A percentile compares a stretch with the other conserved stretches of the same genome.
Evolutionary conservation across 2,329 filamentous ascomycete genomes (phyloP).

Genomic region (Emergomyces africanus): DNA sequence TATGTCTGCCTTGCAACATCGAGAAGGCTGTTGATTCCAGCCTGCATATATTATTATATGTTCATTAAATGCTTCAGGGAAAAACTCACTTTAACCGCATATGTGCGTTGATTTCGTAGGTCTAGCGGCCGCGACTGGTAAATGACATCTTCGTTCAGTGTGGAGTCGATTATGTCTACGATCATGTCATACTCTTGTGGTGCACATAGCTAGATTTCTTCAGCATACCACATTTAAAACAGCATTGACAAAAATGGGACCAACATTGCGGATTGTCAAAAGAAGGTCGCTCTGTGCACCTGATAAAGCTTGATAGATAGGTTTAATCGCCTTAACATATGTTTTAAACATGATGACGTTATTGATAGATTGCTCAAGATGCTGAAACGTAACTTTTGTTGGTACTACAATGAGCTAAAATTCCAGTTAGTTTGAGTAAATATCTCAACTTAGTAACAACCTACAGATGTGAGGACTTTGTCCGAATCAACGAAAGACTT

Average conservation of each 20-base stretch:
- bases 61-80: neutral
- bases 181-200: slow-evolving; percentile 50
- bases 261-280: slow-evolving; percentile 49
- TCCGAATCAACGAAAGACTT: slow-evolving; percentile 69
- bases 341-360: slow-evolving; percentile 77
- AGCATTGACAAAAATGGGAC: neutral
- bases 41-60: slow-evolving; percentile 31
- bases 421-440: slow-evolving; percentile 8
- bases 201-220: slow-evolving; percentile 43
- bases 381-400: slow-evolving; percentile 49
- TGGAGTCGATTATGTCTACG: slow-evolving; percentile 50
- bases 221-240: neutral
- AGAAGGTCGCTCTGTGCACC: slow-evolving; percentile 54
- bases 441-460: slow-evolving; percentile 9
- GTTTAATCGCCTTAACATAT: slow-evolving; percentile 56
- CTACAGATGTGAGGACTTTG: slow-evolving; percentile 60
- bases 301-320: slow-evolving; percentile 54
- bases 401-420: slow-evolving; percentile 63
- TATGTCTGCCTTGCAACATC: slow-evolving; percentile 83
- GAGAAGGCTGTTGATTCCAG: slow-evolving; percentile 70
- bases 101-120: slow-evolving; percentile 76
- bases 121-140: slow-evolving; percentile 72
- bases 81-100: slow-evolving; percentile 59
- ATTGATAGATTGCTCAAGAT: slow-evolving; percentile 71
- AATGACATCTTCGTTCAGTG: slow-evolving; percentile 68